Evolutionary conservation across 495 filamentous ascomycete genomes (phyloP), one percentile per base, ranked within the genome.

Genomic region (Aspergillus steynii): DNA sequence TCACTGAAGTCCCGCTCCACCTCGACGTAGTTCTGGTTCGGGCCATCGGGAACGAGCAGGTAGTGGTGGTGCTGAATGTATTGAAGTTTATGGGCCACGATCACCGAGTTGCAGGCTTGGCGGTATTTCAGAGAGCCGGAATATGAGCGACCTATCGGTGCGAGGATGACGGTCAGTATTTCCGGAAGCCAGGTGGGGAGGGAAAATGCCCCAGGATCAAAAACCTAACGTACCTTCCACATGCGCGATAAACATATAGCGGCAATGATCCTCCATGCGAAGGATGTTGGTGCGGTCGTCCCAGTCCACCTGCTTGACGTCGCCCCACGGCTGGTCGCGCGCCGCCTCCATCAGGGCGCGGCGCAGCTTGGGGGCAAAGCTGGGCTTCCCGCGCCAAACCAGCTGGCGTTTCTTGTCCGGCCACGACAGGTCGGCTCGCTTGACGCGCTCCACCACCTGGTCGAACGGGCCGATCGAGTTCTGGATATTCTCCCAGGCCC

Each of bases 341-440:
- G 81, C 74, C 9, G 72, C 74, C 48, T 82, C 77, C 20, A 86
- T 65, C 65, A 88, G 66, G 9, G 76, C 74, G 49, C 79, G 72
- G 4, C 83, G 73, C 49, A 85, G 60, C 54, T 79, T 77, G 12
- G 71, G 71, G n/a, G 72, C 76, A 55, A 77, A 76, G 56, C 73
- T 77, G 0, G 75, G 67, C 58, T 74, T 83, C 2, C 90, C 90
- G 45, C 90, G 81, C 90, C 90, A 92, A 0, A 92, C 80, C 0
- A 86, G 82, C 63, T 85, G 81, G 20, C 76, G 72, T 47, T 74
- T 78, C 55, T 83, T 79, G 48, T 80, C 78, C 61, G 88, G 86
- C 61, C 78, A 71, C 0, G 71, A 74, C 1, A 78, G 61, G 64
- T 73, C 72, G 8, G 61, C 46, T n/a, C 65, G 68, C 54, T 66